Base-by-base conservation (phyloP, 2,329 filamentous ascomycete genomes). In the Penicillium expansum region DNA sequence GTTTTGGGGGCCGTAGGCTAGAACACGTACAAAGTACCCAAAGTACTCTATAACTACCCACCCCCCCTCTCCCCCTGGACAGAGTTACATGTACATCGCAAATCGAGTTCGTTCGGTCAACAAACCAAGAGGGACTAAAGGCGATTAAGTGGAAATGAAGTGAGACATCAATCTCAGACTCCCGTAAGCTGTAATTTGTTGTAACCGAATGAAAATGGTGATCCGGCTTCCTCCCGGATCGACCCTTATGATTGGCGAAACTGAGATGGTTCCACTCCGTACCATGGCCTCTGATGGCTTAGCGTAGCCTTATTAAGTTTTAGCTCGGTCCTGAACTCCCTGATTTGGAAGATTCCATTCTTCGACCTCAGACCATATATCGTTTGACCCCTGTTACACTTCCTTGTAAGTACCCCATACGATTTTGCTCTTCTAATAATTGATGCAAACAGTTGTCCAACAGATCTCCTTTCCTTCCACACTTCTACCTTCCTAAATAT, bases 201-300 rank as follows among this genome's bases (percentile, higher is more conserved):
- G 22, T 24, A 35, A 50, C 10, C 29, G 22, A 30, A 42, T 16
- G 18, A 32, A 7, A 39, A 52, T 10, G 33, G 20, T 47, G 42
- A 52, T 56, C 48, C 42, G 48, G 54, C 27, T 43, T 43, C 20
- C 16, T 6, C n/a, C 48, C 20, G 48, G 41, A 47, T 47, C 6
- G 24, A 2, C 24, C 16, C 0, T 1, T 38, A 3, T 56, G 48
- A 56, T 56, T 52, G 54, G 54, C 14, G 39, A 33, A 1, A 20
- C 35, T 52, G 41, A 8, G 13, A 30, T 5, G 7, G n/a, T 3
- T 20, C 20, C 8, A 32, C 9, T 14, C 52, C 52, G 16, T 6
- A 33, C 3, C 16, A 1, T 43, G 22, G n/a, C 52, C 45, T 22
- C 18, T 3, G 1, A 22, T 1, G 33, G 48, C 4, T 56, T 52